These are phyloP conservation scores for Xylaria sp. DNA, from an alignment of 2,329 filamentous ascomycete species.

Conservation along the genomic window DNA sequence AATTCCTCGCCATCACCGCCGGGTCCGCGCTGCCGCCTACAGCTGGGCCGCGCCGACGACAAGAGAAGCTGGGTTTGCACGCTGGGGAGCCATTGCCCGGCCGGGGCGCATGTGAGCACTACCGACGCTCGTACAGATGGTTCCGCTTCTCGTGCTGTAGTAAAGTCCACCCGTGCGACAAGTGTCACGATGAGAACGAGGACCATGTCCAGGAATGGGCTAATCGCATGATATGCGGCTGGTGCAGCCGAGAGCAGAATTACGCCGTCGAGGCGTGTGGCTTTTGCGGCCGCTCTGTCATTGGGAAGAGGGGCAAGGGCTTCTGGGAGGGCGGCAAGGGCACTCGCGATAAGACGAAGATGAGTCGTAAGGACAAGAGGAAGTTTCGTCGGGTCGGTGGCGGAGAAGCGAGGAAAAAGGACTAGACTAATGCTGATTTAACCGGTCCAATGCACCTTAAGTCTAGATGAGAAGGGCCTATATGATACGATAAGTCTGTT, in stretches of 20 bases:
- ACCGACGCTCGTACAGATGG: constrained; percentile 65
- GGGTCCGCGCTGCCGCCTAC: constrained; percentile 51
- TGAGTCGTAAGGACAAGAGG: constrained; percentile 78
- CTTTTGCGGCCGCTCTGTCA: constrained; percentile 72
- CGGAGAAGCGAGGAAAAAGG: constrained; percentile 45
- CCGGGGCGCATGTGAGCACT: constrained; percentile 62
- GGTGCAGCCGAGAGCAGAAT: constrained; percentile 80
- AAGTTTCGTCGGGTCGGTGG: constrained; percentile 70
- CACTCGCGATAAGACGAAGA: constrained; percentile 71
- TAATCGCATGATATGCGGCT: constrained; percentile 82
- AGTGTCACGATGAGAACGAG: constrained; percentile 75
- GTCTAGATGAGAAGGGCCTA: too few relatives aligned
- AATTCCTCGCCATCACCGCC: constrained; percentile 73
- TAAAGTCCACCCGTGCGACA: constrained; percentile 66
- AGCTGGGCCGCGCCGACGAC: constrained; percentile 50
- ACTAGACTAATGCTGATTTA: constrained; percentile 23
- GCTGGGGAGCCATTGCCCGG: constrained; percentile 61
- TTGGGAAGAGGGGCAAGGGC: constrained; percentile 68
- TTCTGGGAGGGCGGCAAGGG: constrained; percentile 91
- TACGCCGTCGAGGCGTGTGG: constrained; percentile 78
- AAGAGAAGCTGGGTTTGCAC: constrained; percentile 62
- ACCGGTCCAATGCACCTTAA: not conserved
- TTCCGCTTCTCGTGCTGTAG: constrained; percentile 69
- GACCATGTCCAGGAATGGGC: constrained; percentile 82
- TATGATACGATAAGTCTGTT: too few relatives aligned